These are phyloP conservation scores for Hymenochaete sp. DNA, from an alignment of 1,284 basidiomycete species.

Conservation along the genomic window DNA sequence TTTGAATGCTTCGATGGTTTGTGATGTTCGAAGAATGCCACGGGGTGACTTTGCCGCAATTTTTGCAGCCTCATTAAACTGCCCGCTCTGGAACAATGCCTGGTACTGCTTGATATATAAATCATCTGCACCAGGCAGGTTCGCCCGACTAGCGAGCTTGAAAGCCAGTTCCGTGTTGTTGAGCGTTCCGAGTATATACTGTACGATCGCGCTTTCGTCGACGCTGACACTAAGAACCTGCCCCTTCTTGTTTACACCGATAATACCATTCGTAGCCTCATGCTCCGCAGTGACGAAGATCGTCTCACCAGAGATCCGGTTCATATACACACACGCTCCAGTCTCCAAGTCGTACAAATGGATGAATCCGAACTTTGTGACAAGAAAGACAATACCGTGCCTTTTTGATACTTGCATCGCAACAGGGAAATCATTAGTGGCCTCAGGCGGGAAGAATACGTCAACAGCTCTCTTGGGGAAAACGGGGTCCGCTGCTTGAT, in stretches of 20 bases:
- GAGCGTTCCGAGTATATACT: conserved; percentile 88
- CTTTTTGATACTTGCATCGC: conserved; percentile 98
- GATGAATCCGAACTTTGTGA: conserved; percentile 99
- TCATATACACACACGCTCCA: conserved; percentile 99
- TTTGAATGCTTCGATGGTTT: conserved; percentile 99
- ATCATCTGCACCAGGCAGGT: conserved; percentile 96
- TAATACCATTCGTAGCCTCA: conserved; percentile 90
- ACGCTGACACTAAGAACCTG: conserved; percentile 97
- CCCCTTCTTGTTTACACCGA: conserved; percentile 99
- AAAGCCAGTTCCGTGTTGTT: conserved; percentile 98
- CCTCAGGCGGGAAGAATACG: conserved; percentile 98
- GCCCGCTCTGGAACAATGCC: conserved; percentile 82
- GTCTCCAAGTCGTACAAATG: conserved; percentile 98
- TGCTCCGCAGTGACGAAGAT: conserved; percentile 99
- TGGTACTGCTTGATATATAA: conserved; percentile 96
- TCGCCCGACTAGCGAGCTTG: conserved; percentile 95
- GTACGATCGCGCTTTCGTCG: conserved; percentile 93
- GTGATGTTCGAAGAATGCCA: conserved; percentile 90
- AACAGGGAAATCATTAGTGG: conserved; percentile 98
- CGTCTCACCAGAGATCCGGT: conserved; percentile 98
- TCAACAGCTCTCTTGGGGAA: conserved; percentile 99
- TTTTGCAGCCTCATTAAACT: conserved; percentile 96
- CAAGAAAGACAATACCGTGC: conserved; percentile 95
- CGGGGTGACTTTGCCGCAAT: conserved; percentile 96
- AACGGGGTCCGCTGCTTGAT: conserved; percentile 88